Conservation (phyloP, 768 basidiomycete genomes). For the Amanita rubescens region DNA sequence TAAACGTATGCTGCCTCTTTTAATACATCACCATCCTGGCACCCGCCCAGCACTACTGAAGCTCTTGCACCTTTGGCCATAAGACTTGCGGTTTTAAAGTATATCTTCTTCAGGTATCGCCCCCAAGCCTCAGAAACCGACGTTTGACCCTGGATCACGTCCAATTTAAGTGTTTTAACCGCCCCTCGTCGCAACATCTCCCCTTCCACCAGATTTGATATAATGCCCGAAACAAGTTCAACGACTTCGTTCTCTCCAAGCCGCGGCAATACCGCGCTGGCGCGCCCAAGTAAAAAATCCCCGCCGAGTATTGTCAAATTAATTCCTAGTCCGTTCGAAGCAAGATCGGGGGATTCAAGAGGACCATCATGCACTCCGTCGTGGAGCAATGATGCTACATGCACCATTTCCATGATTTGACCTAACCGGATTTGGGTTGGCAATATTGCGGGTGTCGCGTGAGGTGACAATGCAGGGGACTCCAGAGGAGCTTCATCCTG, state of each 20-base stretch:
- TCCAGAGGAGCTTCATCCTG: constrained; percentile 14
- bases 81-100: constrained; percentile 86
- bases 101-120: constrained; percentile 66
- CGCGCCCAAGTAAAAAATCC: constrained; percentile 91
- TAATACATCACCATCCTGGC: constrained; percentile 65
- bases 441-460: constrained; percentile 42
- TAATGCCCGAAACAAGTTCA: constrained; percentile 86
- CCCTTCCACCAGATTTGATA: constrained; percentile 95
- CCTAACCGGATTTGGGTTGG: constrained; percentile 90
- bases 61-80: constrained; percentile 85
- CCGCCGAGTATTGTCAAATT: constrained; percentile 92
- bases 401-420: constrained; percentile 97
- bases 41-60: constrained; percentile 84
- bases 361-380: constrained; percentile 78
- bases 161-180: constrained; percentile 33
- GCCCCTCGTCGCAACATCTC: constrained; percentile 78
- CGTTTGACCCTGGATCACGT: constrained; percentile 23
- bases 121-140: constrained; percentile 51
- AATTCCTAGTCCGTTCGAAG: constrained; percentile 68
- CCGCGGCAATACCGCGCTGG: constrained; percentile 79
- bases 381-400: constrained; percentile 89
- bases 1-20: constrained; percentile 90
- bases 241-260: constrained; percentile 87
- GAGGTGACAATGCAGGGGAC: constrained; percentile 15
- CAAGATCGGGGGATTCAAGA: constrained; percentile 30